Evolutionary conservation across 352 stramenopile species (phyloP).

Genomic region (Pythium myriotylum): DNA sequence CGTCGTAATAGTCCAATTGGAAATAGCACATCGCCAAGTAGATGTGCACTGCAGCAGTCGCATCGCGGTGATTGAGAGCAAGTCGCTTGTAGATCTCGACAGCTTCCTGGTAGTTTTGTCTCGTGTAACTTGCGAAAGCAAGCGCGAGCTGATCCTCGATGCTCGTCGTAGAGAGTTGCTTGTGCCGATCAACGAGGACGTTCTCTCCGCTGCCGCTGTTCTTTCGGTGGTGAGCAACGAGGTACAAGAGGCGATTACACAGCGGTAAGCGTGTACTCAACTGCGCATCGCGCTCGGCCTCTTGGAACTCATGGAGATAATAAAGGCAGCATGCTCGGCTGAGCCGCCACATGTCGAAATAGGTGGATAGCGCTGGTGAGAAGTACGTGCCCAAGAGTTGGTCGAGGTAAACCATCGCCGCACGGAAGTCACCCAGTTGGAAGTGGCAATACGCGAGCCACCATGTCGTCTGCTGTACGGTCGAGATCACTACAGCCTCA

Average conservation of each 20-base stretch:
- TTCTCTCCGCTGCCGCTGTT: conserved; percentile 44
- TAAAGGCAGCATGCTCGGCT: conserved; percentile 61
- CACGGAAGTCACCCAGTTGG: conserved; percentile 47
- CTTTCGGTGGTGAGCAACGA: conserved; percentile 47
- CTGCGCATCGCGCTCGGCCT: conserved; percentile 55
- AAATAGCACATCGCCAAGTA: conserved; percentile 84
- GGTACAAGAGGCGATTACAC: conserved; percentile 59
- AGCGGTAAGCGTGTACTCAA: conserved; percentile 41
- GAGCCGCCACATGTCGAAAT: conserved; percentile 45
- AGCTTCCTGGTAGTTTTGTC: conserved; percentile 63
- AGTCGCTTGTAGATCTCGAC: conserved; percentile 77
- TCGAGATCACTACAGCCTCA: conserved; percentile 1
- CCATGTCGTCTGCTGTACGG: conserved; percentile 37
- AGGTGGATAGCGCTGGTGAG: conserved; percentile 4
- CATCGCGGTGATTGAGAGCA: conserved; percentile 34
- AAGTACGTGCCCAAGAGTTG: conserved; percentile 37
- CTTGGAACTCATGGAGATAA: conserved; percentile 47
- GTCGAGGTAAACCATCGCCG: conserved; percentile 51
- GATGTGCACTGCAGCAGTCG: conserved; percentile 49
- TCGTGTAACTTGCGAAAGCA: conserved; percentile 45
- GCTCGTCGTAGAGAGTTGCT: conserved; percentile 37
- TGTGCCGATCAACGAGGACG: conserved; percentile 82
- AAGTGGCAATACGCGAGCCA: conserved; percentile 79
- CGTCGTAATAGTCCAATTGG: conserved; percentile 68
- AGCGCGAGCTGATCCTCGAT: conserved; percentile 47